A percentile compares a stretch with the other conserved stretches of the same genome.
Conservation (phyloP, 768 basidiomycete species). For the Clathrus columnatus region DNA sequence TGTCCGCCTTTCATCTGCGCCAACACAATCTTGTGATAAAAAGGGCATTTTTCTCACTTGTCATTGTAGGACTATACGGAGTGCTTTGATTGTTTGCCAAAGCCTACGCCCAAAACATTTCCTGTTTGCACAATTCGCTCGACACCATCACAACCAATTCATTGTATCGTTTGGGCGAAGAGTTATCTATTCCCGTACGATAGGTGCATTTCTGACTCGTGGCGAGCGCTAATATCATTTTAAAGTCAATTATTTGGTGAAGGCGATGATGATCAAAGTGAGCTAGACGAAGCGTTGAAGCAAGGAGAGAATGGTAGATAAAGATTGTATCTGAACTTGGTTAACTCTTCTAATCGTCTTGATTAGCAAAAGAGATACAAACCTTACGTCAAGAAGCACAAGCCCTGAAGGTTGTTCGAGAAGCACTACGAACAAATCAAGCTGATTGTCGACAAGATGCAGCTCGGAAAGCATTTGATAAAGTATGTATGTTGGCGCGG, state of each 20-base stretch:
- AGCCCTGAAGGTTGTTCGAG: constrained; percentile 77
- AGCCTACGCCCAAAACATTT: constrained; percentile 88
- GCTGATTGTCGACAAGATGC: constrained; percentile 32
- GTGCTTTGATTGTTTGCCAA: constrained; percentile 94
- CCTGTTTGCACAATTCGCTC: constrained; percentile 97
- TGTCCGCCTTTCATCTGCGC: constrained; percentile 9
- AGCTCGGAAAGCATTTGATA: constrained; percentile 70
- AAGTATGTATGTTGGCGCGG: constrained; percentile 38
- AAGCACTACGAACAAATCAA: constrained; percentile 44
- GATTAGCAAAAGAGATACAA: constrained; percentile 79
- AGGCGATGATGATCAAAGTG: constrained; percentile 73
- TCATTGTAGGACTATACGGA: constrained; percentile 75
- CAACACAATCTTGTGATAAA: too few species aligned
- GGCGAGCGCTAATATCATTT: not conserved
- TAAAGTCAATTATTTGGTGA: constrained; percentile 88
- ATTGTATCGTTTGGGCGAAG: constrained; percentile 99
- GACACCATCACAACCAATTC: constrained; percentile 94
- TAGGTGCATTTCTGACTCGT: constrained; percentile 19
- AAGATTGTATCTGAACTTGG: not conserved
- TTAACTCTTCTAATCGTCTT: not conserved
- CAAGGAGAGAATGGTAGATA: constrained; percentile 84
- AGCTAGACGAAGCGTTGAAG: constrained; percentile 87
- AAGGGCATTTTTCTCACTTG: not conserved
- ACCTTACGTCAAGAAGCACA: constrained; percentile 81
- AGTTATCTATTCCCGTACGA: constrained; percentile 83